Base-by-base conservation (phyloP, 1,139 yeast genomes). In the Suhomyces bolitotheri region DNA sequence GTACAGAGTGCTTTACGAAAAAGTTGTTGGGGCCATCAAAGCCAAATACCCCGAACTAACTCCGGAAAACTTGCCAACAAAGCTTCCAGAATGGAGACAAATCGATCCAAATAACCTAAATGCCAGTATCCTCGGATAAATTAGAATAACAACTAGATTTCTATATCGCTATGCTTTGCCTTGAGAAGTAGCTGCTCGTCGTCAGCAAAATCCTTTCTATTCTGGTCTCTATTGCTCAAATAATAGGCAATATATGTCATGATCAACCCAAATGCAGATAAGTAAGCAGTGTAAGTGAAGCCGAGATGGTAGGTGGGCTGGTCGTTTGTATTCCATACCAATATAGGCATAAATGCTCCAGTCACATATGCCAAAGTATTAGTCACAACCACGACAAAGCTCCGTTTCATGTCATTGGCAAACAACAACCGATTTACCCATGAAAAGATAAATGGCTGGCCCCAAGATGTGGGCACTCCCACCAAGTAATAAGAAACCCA, bases 361-460 rank as follows among this genome's bases (percentile, higher is more conserved):
- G 78, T 71, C 5, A 73, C 74, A 43, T 76, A 76, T 0, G 80
- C 78, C 33, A 73, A 53, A 7, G 71, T 66, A 46, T 76, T 76
- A 5, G 80, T 76, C 20, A 57, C 43, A 3, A 73, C 78, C 22
- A 76, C 76, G 12, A 72, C 60, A 37, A 74, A 66, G 45, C 71
- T 71, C 41, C 81, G 55, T 49, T 73, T 73, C 67, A 70, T 65
- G 45, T 73, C 78, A 45, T 76, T 75, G 13, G 59, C 54, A 16
- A 60, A 56, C 12, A 76, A 48, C 25, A 71, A 44, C 24, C 77
- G 53, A 46, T 78, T 78, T 11, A 76, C 65, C 82, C 82, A 78
- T 2, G 79, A 60, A 39, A 71, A 76, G n/a, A 77, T 73, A 46
- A 72, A 58, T 1, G 70, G 70, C 41, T 64, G 71, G 7, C 70